Conservation (phyloP, 1,284 basidiomycete genomes). For the Ceratobasidium sp. region DNA sequence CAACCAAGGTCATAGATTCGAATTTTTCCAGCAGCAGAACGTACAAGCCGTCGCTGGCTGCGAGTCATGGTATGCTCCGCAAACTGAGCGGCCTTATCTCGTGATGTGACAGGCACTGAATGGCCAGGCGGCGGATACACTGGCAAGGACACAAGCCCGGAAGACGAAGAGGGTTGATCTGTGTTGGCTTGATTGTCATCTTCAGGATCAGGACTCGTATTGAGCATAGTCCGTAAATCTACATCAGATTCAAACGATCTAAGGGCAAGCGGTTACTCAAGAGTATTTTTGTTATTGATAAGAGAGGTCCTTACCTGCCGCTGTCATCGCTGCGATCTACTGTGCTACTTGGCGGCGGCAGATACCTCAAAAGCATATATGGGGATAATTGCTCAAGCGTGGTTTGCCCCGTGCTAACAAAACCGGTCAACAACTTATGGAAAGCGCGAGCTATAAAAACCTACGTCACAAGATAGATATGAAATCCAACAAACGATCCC, state of each 20-base stretch:
- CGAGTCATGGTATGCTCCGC: conserved; percentile 80
- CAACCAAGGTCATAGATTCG: conserved; percentile 82
- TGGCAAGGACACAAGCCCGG: neutral
- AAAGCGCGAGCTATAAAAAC: conserved; percentile 50
- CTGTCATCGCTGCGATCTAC: neutral
- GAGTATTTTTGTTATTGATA: conserved; percentile 46
- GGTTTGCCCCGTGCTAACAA: conserved; percentile 80
- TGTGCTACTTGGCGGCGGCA: conserved; percentile 51
- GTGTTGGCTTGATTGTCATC: neutral
- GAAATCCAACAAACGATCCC: conserved; percentile 80
- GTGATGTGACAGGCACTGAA: conserved; percentile 20
- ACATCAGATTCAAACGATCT: conserved; percentile 36
- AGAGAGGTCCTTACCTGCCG: neutral
- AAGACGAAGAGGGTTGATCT: neutral
- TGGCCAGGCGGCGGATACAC: conserved; percentile 53
- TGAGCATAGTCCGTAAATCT: conserved; percentile 28
- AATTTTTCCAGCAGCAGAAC: conserved; percentile 71
- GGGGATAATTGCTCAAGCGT: conserved; percentile 84
- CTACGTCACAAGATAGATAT: conserved; percentile 81
- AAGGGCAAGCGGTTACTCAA: conserved; percentile 44
- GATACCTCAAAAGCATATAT: conserved; percentile 73
- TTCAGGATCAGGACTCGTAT: neutral
- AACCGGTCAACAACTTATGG: neutral
- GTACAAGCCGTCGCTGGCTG: conserved; percentile 72
- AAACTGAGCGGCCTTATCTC: conserved; percentile 47